Evolutionary conservation across 1,139 yeast genomes (phyloP), one percentile per base, ranked within the genome.

Genomic region (Candida freyschussii): DNA sequence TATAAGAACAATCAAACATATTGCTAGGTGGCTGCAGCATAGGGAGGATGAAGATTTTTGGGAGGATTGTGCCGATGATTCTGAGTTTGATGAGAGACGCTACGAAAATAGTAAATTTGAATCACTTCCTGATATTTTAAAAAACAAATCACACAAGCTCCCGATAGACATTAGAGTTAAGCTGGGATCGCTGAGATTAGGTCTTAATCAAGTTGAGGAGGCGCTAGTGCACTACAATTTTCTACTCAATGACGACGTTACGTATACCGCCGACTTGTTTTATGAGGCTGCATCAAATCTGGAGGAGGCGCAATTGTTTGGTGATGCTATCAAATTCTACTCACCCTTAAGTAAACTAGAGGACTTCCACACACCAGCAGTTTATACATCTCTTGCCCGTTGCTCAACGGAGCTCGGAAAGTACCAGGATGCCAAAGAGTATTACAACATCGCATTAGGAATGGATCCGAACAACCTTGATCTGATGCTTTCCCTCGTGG

Each of bases 101-200:
- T 62, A 72, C 20, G 67, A 65, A 17, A 63, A 65, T 44, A 55
- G 59, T 7, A 61, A 61, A 32, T 71, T 54, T 42, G 64, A 62
- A 33, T 55, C 62, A 5, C 48, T 65, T 28, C 55, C 62, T 3
- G 62, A 62, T 5, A 45, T 50, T 10, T 65, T 62, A 40, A 64
- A 62, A 32, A 47, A 57, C 2, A 68, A 70, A 36, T 60, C 66
- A 5, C 68, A 65, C 50, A 55, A 67, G 8, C 59, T 91, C 19
- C 97, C 96, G 0, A 76, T 89, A 34, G 98, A 89, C 62, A 82
- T 93, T 21, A 62, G 97, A 36, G 78, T 78, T 21, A 84, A 91
- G 54, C 56, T 91, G 16, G 94, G 96, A 0, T 61, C 76, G 17
- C 66, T 85, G 26, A 68, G 98, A 38, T 59, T 91, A 18, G 77